A percentile compares a stretch with the other conserved stretches of the same genome.
phyloP scores from a whole-genome alignment of 495 filamentous ascomycete genomes.

The Penicillium verhagenii region DNA sequence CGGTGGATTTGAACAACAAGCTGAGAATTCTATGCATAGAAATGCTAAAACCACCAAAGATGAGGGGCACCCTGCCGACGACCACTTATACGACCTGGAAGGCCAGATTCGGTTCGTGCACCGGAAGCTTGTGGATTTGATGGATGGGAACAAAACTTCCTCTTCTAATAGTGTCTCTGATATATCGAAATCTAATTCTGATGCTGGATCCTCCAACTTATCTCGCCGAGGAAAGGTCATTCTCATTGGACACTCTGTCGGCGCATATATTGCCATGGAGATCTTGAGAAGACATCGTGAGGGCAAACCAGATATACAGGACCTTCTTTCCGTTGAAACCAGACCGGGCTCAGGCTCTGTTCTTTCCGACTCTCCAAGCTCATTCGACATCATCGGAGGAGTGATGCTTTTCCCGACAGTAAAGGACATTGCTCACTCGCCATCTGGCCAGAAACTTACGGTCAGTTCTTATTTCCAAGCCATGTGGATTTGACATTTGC shows the following conservation, averaged over 20 bases:
- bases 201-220: not conserved
- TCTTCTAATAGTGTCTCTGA: not conserved
- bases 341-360: not conserved
- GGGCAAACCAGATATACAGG: not conserved
- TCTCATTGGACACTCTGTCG: conserved; percentile 82
- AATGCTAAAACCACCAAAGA: not conserved
- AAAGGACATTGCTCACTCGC: conserved; percentile 66
- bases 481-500: not conserved
- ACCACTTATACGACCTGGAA: conserved; percentile 44
- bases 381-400: conserved; percentile 54
- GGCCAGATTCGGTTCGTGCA: conserved; percentile 59
- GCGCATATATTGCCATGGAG: conserved; percentile 75
- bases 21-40: conserved; percentile 8
- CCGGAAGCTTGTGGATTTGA: conserved; percentile 25
- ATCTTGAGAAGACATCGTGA: conserved; percentile 55
- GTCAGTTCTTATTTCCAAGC: conserved; percentile 23
- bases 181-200: not conserved
- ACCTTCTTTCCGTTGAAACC: not conserved
- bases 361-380: not conserved
- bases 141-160: not conserved
- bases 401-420: conserved; percentile 79
- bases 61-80: not conserved
- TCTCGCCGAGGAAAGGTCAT: conserved; percentile 52
- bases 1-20: conserved; percentile 63
- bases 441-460: conserved; percentile 57